Conservation (phyloP, 75 land plant genomes). For the Azolla pinnata region DNA sequence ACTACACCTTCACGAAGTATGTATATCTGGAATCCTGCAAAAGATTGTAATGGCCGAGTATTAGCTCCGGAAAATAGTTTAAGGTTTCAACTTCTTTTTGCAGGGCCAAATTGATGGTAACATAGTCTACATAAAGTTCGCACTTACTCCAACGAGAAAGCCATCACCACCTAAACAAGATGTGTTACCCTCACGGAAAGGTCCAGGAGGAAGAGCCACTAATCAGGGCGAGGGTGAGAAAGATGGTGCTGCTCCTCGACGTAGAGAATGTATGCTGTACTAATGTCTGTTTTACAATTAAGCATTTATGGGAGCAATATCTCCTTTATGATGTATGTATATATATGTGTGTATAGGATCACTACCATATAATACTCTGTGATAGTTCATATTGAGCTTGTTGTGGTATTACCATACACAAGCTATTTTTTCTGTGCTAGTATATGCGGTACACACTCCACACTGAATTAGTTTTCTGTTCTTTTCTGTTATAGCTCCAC, state of each 20-base stretch:
- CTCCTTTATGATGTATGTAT: too few species aligned
- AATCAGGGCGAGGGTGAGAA: slow-evolving; percentile 42
- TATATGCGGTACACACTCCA: not conserved
- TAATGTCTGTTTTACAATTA: not conserved
- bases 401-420: not conserved
- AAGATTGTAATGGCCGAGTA: not conserved
- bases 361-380: not conserved
- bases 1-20: slow-evolving; percentile 86
- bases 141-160: slow-evolving; percentile 49
- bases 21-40: slow-evolving; percentile 4
- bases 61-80: too few species aligned
- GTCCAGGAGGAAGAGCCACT: slow-evolving; percentile 35
- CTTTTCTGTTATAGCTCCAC: not conserved
- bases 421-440: not conserved
- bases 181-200: slow-evolving; percentile 42
- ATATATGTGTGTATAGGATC: too few species aligned
- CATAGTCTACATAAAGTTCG: slow-evolving; percentile 60
- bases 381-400: not conserved
- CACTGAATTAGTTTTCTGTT: slow-evolving; percentile 5
- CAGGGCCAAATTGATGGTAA: slow-evolving; percentile 97
- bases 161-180: slow-evolving; percentile 37
- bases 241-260: slow-evolving; percentile 40
- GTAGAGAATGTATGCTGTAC: slow-evolving; percentile 51
- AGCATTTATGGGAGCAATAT: too few species aligned
- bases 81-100: slow-evolving; percentile 1